phyloP scores from a whole-genome alignment of 345 rosid species.

The Passiflora organensis region DNA sequence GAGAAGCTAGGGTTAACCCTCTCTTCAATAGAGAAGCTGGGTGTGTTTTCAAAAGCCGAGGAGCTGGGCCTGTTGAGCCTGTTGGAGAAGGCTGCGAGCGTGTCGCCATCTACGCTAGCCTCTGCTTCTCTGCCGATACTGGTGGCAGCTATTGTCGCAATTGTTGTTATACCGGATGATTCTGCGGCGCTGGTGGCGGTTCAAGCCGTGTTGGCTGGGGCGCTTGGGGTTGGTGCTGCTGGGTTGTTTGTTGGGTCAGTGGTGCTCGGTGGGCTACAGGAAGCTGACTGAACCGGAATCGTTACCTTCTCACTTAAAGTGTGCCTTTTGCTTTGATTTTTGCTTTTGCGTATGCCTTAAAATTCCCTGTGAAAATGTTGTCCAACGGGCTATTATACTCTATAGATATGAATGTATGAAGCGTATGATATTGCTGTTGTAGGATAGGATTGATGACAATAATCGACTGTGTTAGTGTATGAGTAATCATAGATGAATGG shows the following conservation, averaged over 20 bases:
- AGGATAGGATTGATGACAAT: no score
- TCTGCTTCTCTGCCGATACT: conserved; percentile 68
- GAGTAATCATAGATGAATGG: no score
- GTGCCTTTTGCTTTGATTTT: not conserved
- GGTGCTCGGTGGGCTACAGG: conserved; percentile 77
- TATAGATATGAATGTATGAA: not conserved
- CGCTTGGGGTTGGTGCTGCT: conserved; percentile 57
- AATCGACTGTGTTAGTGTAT: no score
- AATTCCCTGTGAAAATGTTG: not conserved
- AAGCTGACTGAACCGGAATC: conserved; percentile 80
- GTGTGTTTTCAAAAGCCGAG: conserved; percentile 86
- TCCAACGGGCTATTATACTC: not conserved
- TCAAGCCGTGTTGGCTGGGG: conserved; percentile 65
- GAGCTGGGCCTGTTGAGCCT: conserved; percentile 79
- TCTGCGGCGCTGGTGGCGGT: conserved; percentile 54
- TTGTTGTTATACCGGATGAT: conserved; percentile 83
- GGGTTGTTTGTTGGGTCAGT: conserved; percentile 75
- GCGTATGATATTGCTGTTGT: no score
- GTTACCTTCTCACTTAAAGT: no score
- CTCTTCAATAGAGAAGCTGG: conserved; percentile 80
- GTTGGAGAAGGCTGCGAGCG: conserved; percentile 54
- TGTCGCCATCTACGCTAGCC: conserved; percentile 65
- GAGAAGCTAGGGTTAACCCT: conserved; percentile 72
- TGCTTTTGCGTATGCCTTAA: not conserved
- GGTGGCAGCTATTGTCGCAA: conserved; percentile 61